Conservation (phyloP, 129 eudicot species). For the Flaveria linearis region DNA sequence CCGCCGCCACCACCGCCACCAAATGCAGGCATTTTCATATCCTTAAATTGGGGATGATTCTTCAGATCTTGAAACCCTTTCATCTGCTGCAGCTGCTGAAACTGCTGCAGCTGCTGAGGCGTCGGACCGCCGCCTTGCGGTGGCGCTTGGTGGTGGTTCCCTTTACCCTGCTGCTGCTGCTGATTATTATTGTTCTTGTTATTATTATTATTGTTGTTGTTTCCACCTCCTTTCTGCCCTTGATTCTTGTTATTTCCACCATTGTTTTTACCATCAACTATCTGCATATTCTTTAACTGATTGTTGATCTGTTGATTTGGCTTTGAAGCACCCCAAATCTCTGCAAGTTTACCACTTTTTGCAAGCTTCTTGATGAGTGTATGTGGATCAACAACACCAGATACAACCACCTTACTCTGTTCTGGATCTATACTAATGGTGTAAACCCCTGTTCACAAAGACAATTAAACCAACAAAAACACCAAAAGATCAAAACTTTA, state of each 20-base stretch:
- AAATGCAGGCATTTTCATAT: constrained; percentile 45
- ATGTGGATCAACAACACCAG: constrained; percentile 65
- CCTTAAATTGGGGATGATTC: constrained; percentile 56
- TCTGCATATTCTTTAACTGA: constrained; percentile 65
- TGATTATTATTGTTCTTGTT: constrained; percentile 28
- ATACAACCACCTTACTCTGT: constrained; percentile 76
- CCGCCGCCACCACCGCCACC: constrained; percentile 27
- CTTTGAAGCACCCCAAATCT: constrained; percentile 59
- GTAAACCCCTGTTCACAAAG: constrained; percentile 57
- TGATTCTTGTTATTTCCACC: constrained; percentile 34
- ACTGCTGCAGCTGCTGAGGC: constrained; percentile 41
- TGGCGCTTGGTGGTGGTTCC: constrained; percentile 28
- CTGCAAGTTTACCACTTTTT: constrained; percentile 79
- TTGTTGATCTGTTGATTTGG: constrained; percentile 49
- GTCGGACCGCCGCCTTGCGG: constrained; percentile 42
- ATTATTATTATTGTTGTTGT: constrained; percentile 16
- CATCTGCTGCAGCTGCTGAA: constrained; percentile 57
- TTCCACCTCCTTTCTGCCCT: constrained; percentile 35
- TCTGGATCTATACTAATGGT: constrained; percentile 67
- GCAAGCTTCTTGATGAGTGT: constrained; percentile 75
- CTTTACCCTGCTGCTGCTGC: constrained; percentile 36
- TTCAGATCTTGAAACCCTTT: constrained; percentile 60
- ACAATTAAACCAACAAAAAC: constrained; percentile 1
- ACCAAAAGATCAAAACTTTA: background rate
- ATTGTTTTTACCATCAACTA: constrained; percentile 33